phyloP scores from a whole-genome alignment of 2,329 filamentous ascomycete species.

The Verticillium albo-atrum region DNA sequence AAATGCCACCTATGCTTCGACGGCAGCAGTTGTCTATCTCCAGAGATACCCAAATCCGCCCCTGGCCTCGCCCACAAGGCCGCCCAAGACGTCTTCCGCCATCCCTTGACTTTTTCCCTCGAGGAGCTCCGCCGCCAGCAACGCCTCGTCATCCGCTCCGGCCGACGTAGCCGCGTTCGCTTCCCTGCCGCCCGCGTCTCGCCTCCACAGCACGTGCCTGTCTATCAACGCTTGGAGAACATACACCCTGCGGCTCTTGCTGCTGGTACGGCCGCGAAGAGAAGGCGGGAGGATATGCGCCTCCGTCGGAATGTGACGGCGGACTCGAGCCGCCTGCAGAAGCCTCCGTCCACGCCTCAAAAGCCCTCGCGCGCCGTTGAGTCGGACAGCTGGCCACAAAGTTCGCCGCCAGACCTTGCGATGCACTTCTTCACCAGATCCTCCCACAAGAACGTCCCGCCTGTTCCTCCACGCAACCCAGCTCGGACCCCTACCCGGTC shows the following conservation, averaged over 20 bases:
- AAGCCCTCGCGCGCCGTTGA: too few relatives aligned
- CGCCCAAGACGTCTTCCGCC: constrained; percentile 24
- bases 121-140: constrained; percentile 28
- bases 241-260: background rate
- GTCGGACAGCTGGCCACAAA: too few relatives aligned
- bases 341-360: background rate
- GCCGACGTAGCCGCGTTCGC: constrained; percentile 27
- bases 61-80: constrained; percentile 20
- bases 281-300: background rate
- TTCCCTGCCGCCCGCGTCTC: constrained; percentile 14
- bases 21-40: constrained; percentile 9
- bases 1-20: constrained; percentile 34
- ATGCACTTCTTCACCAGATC: background rate
- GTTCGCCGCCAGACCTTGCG: background rate
- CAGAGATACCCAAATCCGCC: constrained; percentile 3
- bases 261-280: background rate
- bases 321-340: background rate
- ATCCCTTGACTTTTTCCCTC: constrained; percentile 23
- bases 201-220: background rate
- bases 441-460: background rate
- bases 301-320: background rate
- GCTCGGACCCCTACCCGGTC: background rate
- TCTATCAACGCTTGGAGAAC: background rate
- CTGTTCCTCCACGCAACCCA: background rate
- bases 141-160: constrained; percentile 14